Evolutionary conservation across 257 asterid species (phyloP).

Genomic region (Oldenlandia corymbosa): DNA sequence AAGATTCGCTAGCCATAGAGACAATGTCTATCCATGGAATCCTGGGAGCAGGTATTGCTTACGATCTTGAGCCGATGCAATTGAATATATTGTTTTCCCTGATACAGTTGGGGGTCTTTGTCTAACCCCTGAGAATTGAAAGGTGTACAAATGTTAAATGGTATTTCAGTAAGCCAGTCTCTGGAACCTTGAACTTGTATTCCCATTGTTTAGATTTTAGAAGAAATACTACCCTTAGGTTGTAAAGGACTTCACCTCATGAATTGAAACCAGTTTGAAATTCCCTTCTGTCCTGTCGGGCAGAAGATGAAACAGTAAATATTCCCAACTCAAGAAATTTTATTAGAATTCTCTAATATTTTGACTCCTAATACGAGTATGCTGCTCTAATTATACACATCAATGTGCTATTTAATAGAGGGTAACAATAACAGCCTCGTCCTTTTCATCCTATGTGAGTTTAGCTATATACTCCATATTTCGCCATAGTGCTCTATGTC

Average conservation of each 20-base stretch:
- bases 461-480: too few relatives aligned
- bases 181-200: too few relatives aligned
- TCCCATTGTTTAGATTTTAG: not conserved
- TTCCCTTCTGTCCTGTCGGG: not conserved
- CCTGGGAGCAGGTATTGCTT: slow-evolving; percentile 57
- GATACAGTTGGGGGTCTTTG: not conserved
- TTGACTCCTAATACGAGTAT: too few relatives aligned
- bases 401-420: too few relatives aligned
- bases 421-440: too few relatives aligned
- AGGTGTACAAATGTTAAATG: not conserved
- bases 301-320: not conserved
- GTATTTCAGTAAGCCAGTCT: too few relatives aligned
- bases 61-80: not conserved
- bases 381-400: too few relatives aligned
- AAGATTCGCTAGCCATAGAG: slow-evolving; percentile 74
- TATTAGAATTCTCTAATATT: not conserved
- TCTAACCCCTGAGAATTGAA: not conserved
- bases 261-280: not conserved
- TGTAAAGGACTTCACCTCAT: not conserved
- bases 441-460: too few relatives aligned
- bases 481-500: too few relatives aligned
- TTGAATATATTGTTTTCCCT: not conserved
- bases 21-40: slow-evolving; percentile 67
- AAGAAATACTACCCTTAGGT: too few relatives aligned
- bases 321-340: not conserved